A percentile compares a stretch with the other conserved stretches of the same genome.
Conservation (phyloP, 495 filamentous ascomycete genomes). For the Beverwykella pulmonaria region DNA sequence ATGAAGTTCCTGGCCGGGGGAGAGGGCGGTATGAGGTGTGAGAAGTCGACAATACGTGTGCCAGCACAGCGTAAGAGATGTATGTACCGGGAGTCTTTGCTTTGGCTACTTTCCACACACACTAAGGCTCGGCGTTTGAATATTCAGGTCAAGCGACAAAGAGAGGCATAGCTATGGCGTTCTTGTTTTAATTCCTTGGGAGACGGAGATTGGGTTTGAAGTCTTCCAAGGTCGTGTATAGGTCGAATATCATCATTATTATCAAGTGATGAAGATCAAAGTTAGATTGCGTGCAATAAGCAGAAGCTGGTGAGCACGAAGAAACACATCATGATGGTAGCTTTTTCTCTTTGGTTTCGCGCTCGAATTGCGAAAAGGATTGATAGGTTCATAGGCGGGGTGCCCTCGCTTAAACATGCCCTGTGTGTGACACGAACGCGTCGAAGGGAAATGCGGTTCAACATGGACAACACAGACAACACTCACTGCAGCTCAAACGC, state of each 20-base stretch:
- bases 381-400: too few relatives aligned
- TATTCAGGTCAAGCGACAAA: not conserved
- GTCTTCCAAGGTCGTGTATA: not conserved
- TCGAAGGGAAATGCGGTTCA: slow-evolving; percentile 7
- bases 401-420: slow-evolving; percentile 7
- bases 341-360: too few relatives aligned
- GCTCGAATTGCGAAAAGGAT: too few relatives aligned
- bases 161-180: not conserved
- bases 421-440: slow-evolving; percentile 6
- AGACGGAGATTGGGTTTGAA: not conserved
- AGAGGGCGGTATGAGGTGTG: slow-evolving; percentile 17
- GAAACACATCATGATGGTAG: too few relatives aligned
- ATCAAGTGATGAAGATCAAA: not conserved
- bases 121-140: not conserved
- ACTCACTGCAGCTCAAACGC: slow-evolving; percentile 4
- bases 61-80: not conserved
- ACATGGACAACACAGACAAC: too few relatives aligned
- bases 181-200: not conserved
- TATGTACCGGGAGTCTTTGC: not conserved
- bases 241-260: not conserved
- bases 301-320: too few relatives aligned
- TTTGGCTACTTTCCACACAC: not conserved
- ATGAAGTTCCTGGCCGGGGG: slow-evolving; percentile 36
- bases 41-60: not conserved
- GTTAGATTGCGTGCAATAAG: too few relatives aligned